phyloP scores from a whole-genome alignment of 306 rosid genomes.

The Crotalaria pallida region DNA sequence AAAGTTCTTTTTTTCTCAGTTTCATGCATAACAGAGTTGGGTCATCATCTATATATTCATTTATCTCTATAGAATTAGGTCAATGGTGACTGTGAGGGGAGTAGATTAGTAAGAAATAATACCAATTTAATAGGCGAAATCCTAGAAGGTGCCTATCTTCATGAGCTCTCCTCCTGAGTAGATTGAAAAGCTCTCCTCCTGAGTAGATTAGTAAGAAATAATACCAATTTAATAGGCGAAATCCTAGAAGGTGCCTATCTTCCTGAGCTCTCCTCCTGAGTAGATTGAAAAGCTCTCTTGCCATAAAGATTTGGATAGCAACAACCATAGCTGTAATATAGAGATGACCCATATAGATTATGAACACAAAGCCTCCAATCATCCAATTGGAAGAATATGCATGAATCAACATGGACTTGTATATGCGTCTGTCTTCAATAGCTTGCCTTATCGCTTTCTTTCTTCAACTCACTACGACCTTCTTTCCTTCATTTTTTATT shows the following conservation, averaged over 20 bases:
- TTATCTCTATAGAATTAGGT: no score
- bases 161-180: slow-evolving; percentile 80
- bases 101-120: no score
- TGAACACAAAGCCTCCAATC: slow-evolving; percentile 87
- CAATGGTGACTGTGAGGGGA: no score
- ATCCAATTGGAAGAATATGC: slow-evolving; percentile 87
- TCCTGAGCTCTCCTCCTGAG: slow-evolving; percentile 88
- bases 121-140: slow-evolving; percentile 94
- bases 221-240: slow-evolving; percentile 90
- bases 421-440: slow-evolving; percentile 75
- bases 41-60: no score
- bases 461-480: no score
- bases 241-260: slow-evolving; percentile 89
- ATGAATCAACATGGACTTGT: slow-evolving; percentile 81
- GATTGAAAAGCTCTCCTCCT: no score
- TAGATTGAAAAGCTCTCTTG: slow-evolving; percentile 81
- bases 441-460: no score
- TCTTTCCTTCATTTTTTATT: no score
- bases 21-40: no score
- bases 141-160: slow-evolving; percentile 92
- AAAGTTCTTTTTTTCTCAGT: no score
- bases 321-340: slow-evolving; percentile 87
- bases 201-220: no score
- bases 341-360: slow-evolving; percentile 88
- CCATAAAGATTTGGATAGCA: slow-evolving; percentile 97